Conservation (phyloP, 345 rosid species). For the Kandelia obovata region DNA sequence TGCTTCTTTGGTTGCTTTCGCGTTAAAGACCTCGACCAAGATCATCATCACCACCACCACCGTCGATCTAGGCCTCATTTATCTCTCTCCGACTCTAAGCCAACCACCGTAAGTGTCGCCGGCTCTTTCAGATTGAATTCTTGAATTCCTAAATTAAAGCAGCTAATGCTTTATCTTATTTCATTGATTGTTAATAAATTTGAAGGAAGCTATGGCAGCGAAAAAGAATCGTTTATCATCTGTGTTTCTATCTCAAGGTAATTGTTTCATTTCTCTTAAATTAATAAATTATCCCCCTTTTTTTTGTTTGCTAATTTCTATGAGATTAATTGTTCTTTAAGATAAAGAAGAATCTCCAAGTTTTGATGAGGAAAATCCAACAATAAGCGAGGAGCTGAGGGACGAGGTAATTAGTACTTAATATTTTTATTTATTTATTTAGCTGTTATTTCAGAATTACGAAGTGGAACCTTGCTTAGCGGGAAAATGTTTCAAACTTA, state of each 20-base stretch:
- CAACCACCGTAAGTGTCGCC: not conserved
- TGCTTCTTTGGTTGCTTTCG: constrained; percentile 83
- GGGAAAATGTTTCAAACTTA: too few relatives aligned
- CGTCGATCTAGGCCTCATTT: constrained; percentile 23
- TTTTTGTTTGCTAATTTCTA: not conserved
- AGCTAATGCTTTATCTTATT: not conserved
- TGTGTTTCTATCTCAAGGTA: constrained; percentile 65
- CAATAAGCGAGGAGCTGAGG: constrained; percentile 44
- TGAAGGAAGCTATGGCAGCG: constrained; percentile 45
- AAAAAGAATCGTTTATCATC: constrained; percentile 54
- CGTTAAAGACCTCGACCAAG: constrained; percentile 33
- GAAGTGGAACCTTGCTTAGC: too few relatives aligned
- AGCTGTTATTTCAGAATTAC: too few relatives aligned
- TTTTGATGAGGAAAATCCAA: constrained; percentile 27
- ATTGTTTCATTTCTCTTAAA: not conserved
- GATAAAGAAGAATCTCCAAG: constrained; percentile 35
- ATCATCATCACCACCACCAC: constrained; percentile 6
- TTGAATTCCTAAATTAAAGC: too few relatives aligned
- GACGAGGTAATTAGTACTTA: constrained; percentile 49
- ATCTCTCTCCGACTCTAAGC: constrained; percentile 27
- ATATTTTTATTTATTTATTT: not conserved
- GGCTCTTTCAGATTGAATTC: not conserved
- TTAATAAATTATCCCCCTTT: not conserved
- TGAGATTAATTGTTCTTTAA: constrained; percentile 2
- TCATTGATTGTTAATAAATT: not conserved